Base-by-base conservation (phyloP, 106 monocot genomes). In the Dendrobium huoshanense region DNA sequence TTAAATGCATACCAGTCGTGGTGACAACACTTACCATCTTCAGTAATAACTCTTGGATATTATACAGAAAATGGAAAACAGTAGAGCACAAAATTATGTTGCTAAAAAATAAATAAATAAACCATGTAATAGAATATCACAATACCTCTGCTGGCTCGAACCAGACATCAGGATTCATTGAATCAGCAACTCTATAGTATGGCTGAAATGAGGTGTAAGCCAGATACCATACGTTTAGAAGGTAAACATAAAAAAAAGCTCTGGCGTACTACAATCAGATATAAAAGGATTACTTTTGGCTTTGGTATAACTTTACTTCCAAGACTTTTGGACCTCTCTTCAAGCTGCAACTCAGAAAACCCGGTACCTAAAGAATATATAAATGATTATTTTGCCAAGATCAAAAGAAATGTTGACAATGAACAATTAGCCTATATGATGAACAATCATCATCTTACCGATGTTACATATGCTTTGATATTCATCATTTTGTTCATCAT, bases 381-480 rank as follows among this genome's bases (percentile, higher is more conserved):
- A 77, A 79, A 85, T 9, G 10, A 9, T 48, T 72, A 19, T 19
- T 58, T 77, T 44, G 27, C 6, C 74, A 74, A 75, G 18, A 31
- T 43, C 31, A 43, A 43, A 27, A 49, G 9, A n/a, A 25, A 47
- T 49, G 49, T 49, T 13, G 4, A 1, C 0, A 49, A 49, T 76
- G 19, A 74, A 48, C 41, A 20, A 49, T 51, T 76, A 48, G 18
- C 24, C 27, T 10, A 16, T 29, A 75, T 49, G 44, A n/a, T 7
- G 13, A 80, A 55, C 13, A 41, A 65, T 16, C 72, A 43, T 10
- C 84, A 43, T 10, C 84, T 74, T 77, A 98, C 97, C 97, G 76
- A 98, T 98, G 73, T 90, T 98, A 72, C 97, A 98, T 76, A 98
- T 98, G 59, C 84, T 94, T 79, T 98, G 97, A 83, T 98, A 98